These are phyloP conservation scores for Hypoxylon sp. DNA, from an alignment of 2,329 filamentous ascomycete genomes.

Conservation along the genomic window DNA sequence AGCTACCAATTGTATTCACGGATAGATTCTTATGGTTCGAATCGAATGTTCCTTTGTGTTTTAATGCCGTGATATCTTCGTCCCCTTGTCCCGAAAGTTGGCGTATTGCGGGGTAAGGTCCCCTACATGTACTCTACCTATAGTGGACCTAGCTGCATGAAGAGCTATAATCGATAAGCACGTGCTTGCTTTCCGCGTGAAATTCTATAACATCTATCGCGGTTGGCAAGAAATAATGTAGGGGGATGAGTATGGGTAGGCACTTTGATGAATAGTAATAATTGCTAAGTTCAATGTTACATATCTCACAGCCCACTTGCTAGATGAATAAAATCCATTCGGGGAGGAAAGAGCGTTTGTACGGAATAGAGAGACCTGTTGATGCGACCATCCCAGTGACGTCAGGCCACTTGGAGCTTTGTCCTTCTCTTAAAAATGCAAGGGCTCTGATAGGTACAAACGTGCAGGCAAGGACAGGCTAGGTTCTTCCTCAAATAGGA, in stretches of 20 bases:
- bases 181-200: constrained; percentile 26
- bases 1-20: not conserved
- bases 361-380: not conserved
- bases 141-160: constrained; percentile 15
- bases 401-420: constrained; percentile 29
- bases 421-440: constrained; percentile 32
- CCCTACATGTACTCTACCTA: constrained; percentile 36
- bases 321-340: not conserved
- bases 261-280: not conserved
- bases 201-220: not conserved
- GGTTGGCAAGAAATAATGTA: not conserved
- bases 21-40: not conserved
- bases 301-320: not conserved
- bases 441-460: constrained; percentile 33
- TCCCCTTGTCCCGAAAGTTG: constrained; percentile 40
- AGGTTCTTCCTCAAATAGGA: constrained; percentile 27
- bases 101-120: constrained; percentile 45
- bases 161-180: constrained; percentile 43
- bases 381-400: constrained; percentile 23
- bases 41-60: constrained; percentile 12
- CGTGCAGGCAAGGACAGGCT: constrained; percentile 15
- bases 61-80: constrained; percentile 40
- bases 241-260: not conserved
- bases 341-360: not conserved
- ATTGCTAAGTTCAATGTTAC: no score